Base-by-base conservation (phyloP, 2,329 filamentous ascomycete species). In the Macroventuria anomochaeta region DNA sequence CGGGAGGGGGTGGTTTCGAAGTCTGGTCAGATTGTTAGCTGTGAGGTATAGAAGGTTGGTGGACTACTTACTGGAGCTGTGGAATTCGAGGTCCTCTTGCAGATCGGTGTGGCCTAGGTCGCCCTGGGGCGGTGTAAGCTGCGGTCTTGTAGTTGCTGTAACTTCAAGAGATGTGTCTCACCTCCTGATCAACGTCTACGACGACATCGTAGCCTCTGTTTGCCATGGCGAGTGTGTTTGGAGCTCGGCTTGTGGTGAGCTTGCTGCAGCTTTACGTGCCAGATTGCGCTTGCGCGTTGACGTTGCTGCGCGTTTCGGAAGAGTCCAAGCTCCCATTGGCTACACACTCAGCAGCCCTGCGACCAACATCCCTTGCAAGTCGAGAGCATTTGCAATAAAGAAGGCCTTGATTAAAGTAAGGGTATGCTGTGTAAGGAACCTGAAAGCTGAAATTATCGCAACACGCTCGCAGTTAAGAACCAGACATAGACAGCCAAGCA, bases 31-130 rank as follows among this genome's bases (percentile, higher is more conserved):
- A 29, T 32, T 15, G 50, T 59, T 39, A 53, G 32, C 25, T 25
- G 11, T 40, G 15, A 15, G 18, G 26, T 2, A 26, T 20, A n/a
- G 11, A 8, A 7, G 5, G 13, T 37, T 17, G 29, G n/a, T 8
- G n/a, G 15, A 12, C 34, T 29, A 46, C 79, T 64, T 78, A 87
- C 85, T 87, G 62, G 93, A 97, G 72, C 87, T 90, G 83, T 99
- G 95, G 81, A 99, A 99, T 84, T 97, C 95, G 75, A 99, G 92
- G 78, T 97, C 95, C 76, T 97, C 93, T 81, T 97, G 92, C 20
- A 99, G 88, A 76, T 99, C 95, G 52, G 95, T 99, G 79, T 97
- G 93, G 69, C 95, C 95, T 73, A 99, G 87, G 78, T 99, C 95
- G 70, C 93, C 93, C 93, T 97, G 74, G 54, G 25, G n/a, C 23